These are phyloP conservation scores for Lipomyces mesembrius DNA, from an alignment of 805 yeast species.

Conservation along the genomic window DNA sequence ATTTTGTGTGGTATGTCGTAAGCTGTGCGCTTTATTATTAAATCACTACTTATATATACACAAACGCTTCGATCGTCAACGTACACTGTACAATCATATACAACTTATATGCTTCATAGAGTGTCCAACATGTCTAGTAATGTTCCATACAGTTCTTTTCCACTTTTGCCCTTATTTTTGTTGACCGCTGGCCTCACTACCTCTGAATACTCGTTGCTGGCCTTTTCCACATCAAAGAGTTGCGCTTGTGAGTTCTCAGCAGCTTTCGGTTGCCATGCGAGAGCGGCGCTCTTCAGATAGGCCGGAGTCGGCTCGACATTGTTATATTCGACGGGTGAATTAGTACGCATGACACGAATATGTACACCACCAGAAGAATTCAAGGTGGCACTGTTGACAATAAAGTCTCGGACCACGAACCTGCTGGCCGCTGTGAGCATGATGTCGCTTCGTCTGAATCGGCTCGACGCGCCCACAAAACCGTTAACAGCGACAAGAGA, in stretches of 20 bases:
- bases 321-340: not conserved
- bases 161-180: conserved; percentile 2
- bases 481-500: conserved; percentile 21
- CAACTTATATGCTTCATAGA: not conserved
- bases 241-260: not conserved
- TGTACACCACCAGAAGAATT: conserved; percentile 1
- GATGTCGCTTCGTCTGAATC: conserved; percentile 12
- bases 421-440: conserved; percentile 4
- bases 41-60: not conserved
- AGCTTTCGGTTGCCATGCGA: not conserved
- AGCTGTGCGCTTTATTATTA: not conserved
- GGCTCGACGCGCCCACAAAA: conserved; percentile 13
- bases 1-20: not conserved
- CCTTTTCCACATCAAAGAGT: not conserved
- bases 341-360: conserved; percentile 1
- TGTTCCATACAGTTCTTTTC: not conserved
- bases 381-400: not conserved
- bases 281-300: not conserved
- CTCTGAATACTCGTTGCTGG: conserved; percentile 1
- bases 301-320: not conserved
- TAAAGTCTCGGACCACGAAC: conserved; percentile 2
- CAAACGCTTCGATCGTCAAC: not conserved
- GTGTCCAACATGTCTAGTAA: not conserved
- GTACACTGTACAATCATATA: not conserved
- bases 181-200: not conserved